Conservation (phyloP, 495 filamentous ascomycete species). For the Trichoderma reesei region DNA sequence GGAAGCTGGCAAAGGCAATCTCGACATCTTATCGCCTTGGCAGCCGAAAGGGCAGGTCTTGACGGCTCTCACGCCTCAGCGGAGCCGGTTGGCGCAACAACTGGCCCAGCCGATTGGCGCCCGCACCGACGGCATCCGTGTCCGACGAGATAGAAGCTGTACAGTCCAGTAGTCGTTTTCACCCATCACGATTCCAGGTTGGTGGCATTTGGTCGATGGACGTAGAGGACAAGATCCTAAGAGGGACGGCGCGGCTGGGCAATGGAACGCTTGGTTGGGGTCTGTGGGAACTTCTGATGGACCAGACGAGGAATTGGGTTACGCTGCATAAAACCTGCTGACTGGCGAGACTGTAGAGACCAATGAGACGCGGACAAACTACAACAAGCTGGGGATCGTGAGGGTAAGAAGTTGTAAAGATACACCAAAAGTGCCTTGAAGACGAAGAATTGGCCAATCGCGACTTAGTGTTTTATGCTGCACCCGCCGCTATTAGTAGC, state of each 20-base stretch:
- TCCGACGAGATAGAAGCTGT: not conserved
- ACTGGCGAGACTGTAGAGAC: not conserved
- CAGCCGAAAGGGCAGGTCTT: not conserved
- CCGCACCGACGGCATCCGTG: not conserved
- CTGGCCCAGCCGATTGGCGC: not conserved
- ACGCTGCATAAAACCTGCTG: not conserved
- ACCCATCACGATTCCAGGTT: not conserved
- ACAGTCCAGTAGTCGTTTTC: not conserved
- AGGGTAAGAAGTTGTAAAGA: not conserved
- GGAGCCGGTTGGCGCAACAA: not conserved
- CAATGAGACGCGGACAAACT: not conserved
- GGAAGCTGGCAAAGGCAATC: not conserved
- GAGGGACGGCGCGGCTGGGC: not conserved
- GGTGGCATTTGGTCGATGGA: too few species aligned
- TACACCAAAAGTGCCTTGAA: not conserved
- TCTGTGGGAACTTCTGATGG: too few species aligned
- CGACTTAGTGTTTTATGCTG: not conserved
- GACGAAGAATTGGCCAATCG: not conserved
- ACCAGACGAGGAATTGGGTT: not conserved
- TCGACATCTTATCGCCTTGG: not conserved
- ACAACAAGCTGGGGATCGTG: not conserved
- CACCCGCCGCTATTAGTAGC: too few species aligned
- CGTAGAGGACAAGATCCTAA: not conserved
- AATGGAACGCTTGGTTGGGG: not conserved
- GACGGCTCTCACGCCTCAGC: not conserved